Base-by-base conservation (phyloP, 2,329 filamentous ascomycete genomes). In the Penicillium sp. region DNA sequence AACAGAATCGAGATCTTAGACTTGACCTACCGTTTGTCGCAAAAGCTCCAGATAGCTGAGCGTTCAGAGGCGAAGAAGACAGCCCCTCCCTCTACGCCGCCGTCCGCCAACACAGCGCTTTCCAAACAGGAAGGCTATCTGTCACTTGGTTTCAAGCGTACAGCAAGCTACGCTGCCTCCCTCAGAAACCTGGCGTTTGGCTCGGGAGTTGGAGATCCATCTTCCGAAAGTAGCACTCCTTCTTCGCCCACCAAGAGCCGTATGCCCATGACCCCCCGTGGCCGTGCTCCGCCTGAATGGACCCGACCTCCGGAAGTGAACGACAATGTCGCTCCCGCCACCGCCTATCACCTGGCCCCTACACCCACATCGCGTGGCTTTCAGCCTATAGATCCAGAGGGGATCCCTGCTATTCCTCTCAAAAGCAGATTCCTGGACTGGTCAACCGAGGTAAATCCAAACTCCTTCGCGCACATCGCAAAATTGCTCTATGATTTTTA, bases 361-460 rank as follows among this genome's bases (percentile, higher is more conserved):
- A 87, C 91, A 60, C 93, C 95, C 1, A 83, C 87, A n/a, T 92
- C 92, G 3, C 88, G 90, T 11, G 85, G 87, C 0, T 96, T 90
- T 69, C 78, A 85, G 62, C 80, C 85, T 50, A 85, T 88, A 57
- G 82, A 87, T 59, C 72, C 85, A 29, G 79, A 82, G 1, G 79
- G 85, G 53, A 66, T 80, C 10, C 88, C 90, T 1, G 76, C 74
- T 13, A 83, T 98, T 27, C 95, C 95, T 1, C 75, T 99, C 19
- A 84, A 84, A 58, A 96, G 92, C 72, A 88, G 84, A 9, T 96
- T 98, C 74, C 82, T 96, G 61, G 91, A 96, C 62, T 99, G 93
- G 93, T 96, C 93, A 4, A 92, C 95, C 45, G 93, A 93, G 74
- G 79, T 81, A 77, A 70, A 69, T 55, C 50, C 57, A 62, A 47